Evolutionary conservation across 225 moss, liverwort and hornwort genomes (phyloP).

Genomic region (Rhytidiadelphus loreus): DNA sequence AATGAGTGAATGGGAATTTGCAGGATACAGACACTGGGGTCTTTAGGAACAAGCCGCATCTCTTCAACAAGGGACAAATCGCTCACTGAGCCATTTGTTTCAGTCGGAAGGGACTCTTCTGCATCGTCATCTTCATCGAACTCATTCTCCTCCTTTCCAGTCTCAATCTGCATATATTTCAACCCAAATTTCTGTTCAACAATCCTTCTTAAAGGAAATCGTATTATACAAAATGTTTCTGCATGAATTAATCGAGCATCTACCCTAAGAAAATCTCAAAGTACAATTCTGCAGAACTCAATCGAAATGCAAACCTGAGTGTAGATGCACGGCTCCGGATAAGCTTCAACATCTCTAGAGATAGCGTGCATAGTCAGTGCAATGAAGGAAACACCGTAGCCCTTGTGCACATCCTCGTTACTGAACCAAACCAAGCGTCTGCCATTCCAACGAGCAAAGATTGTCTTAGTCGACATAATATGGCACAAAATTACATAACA

Average conservation of each 20-base stretch:
- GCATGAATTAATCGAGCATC: not conserved
- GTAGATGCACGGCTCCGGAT: conserved; percentile 86
- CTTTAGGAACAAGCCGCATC: conserved; percentile 95
- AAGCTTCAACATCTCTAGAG: conserved; percentile 78
- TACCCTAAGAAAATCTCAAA: not conserved
- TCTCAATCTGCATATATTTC: conserved; percentile 56
- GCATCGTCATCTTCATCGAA: conserved; percentile 48
- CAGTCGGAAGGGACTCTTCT: conserved; percentile 47
- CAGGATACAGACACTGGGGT: conserved; percentile 80
- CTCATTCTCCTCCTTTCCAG: conserved; percentile 55
- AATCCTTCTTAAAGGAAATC: not conserved
- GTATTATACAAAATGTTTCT: not conserved
- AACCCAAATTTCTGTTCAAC: not conserved
- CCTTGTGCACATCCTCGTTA: conserved; percentile 66
- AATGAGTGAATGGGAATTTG: not conserved
- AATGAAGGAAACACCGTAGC: conserved; percentile 83
- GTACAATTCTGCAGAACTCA: not conserved
- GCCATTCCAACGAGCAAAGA: conserved; percentile 16
- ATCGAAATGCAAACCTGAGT: conserved; percentile 57
- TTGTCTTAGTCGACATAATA: not conserved
- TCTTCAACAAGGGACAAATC: conserved; percentile 65
- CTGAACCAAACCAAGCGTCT: conserved; percentile 93
- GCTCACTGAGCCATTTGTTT: conserved; percentile 40
- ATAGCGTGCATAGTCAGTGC: conserved; percentile 97
- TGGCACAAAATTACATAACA: not conserved